Base-by-base conservation (phyloP, 495 filamentous ascomycete genomes). In the Penicillium robsamsonii region DNA sequence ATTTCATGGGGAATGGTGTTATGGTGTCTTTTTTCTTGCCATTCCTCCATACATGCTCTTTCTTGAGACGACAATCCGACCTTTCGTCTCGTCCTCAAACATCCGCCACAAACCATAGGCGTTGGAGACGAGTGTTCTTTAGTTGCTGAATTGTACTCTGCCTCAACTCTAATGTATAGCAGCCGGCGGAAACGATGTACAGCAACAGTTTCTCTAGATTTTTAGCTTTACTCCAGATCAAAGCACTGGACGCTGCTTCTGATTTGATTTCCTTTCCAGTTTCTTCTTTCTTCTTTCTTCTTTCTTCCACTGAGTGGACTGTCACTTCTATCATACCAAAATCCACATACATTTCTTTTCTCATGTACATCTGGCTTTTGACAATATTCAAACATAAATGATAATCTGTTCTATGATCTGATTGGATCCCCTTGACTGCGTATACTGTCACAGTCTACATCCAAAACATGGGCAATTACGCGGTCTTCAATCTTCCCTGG, bases 1-100 rank as follows among this genome's bases (percentile, higher is more conserved):
- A 55, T 53, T 55, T 57, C 38, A 59, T 60, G 58, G 20, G 42
- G 59, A 56, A 33, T 31, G 63, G 66, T 62, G 63, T 66, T 61
- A 40, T 51, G 56, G 60, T 38, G 22, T 58, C 40, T 53, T 27
- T 46, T 18, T 29, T 38, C 25, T 41, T 47, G 45, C 7, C 44
- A 22, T 51, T 42, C 15, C 20, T 46, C 46, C 22, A 35, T 49
- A 12, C 27, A 25, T 7, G 22, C 17, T 55, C 18, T 25, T 20
- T 33, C 9, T 15, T 41, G n/a, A 29, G 25, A 24, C 1, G 10
- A 35, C 10, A 24, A 24, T 24, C 35, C 41, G 24, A 15, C n/a
- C 15, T 37, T 45, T 51, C 52, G 18, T 10, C 44, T 50, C 27
- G 31, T 29, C n/a, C 30, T 49, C 30, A 44, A 18, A 10, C 31